These are phyloP conservation scores for Cladophialophora chaetospira DNA, from an alignment of 2,329 filamentous ascomycete genomes.

Conservation along the genomic window DNA sequence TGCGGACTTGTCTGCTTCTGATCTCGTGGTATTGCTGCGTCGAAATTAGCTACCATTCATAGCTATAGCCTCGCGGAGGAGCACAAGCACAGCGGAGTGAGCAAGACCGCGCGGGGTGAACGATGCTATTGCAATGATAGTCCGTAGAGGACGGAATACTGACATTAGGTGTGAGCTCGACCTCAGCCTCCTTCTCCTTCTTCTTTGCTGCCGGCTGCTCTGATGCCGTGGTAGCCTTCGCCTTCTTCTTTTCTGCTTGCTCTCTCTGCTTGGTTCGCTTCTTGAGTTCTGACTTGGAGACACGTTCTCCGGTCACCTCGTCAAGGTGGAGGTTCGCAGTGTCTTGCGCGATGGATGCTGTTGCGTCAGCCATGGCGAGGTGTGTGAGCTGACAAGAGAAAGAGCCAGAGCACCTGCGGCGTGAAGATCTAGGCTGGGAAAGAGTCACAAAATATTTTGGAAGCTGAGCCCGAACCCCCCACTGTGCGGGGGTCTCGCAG, in stretches of 20 bases:
- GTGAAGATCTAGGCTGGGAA: not conserved
- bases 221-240: constrained; percentile 68
- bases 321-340: constrained; percentile 75
- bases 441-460: constrained; percentile 4
- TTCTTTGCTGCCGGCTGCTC: constrained; percentile 65
- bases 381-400: not conserved
- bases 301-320: constrained; percentile 85
- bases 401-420: not conserved
- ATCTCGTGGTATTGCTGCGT: constrained; percentile 91
- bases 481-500: not conserved
- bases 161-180: constrained; percentile 73
- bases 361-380: constrained; percentile 38
- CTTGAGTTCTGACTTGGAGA: constrained; percentile 89
- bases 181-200: constrained; percentile 66
- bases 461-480: not conserved
- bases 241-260: constrained; percentile 83
- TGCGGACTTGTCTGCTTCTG: constrained; percentile 78
- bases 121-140: no score
- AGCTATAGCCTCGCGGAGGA: no score
- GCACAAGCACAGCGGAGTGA: no score
- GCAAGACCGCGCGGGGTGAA: no score
- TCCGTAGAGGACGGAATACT: constrained; percentile 41
- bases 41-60: no score
- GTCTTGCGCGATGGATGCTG: constrained; percentile 48
- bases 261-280: constrained; percentile 90